A percentile compares a stretch with the other conserved stretches of the same genome.
These are phyloP conservation scores for Citrullus colocynthis DNA, from an alignment of 306 rosid species.

Conservation along the genomic window DNA sequence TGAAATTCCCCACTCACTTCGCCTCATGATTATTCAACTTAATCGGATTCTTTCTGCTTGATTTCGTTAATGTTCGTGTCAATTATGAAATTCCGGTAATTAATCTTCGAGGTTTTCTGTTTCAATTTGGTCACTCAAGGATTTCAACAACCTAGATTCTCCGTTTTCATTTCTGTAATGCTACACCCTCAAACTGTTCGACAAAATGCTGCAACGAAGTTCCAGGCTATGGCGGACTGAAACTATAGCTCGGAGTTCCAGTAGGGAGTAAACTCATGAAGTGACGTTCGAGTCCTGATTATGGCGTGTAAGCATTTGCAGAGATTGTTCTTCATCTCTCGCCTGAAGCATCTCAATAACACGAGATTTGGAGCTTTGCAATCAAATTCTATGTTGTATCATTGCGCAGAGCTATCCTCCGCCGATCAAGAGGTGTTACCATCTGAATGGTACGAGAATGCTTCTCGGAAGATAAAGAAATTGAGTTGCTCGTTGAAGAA, in stretches of 20 bases:
- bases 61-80: no score
- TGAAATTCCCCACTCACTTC: no score
- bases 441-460: conserved; percentile 36
- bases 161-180: neutral
- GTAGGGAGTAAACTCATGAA: neutral
- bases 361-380: conserved; percentile 20
- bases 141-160: neutral
- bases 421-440: conserved; percentile 19
- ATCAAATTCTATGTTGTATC: conserved; percentile 31
- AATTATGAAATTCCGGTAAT: no score
- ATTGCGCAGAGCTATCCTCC: conserved; percentile 29
- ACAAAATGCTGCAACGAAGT: conserved; percentile 13
- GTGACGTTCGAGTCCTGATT: neutral
- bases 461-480: conserved; percentile 28
- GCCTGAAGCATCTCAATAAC: conserved; percentile 11
- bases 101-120: no score
- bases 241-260: neutral
- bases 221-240: neutral
- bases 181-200: conserved; percentile 17
- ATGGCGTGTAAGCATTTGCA: neutral
- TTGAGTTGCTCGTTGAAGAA: conserved; percentile 31
- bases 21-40: no score
- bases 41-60: no score
- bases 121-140: neutral
- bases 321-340: neutral